phyloP scores from a whole-genome alignment of 495 filamentous ascomycete genomes.

The Amorphotheca resinae region DNA sequence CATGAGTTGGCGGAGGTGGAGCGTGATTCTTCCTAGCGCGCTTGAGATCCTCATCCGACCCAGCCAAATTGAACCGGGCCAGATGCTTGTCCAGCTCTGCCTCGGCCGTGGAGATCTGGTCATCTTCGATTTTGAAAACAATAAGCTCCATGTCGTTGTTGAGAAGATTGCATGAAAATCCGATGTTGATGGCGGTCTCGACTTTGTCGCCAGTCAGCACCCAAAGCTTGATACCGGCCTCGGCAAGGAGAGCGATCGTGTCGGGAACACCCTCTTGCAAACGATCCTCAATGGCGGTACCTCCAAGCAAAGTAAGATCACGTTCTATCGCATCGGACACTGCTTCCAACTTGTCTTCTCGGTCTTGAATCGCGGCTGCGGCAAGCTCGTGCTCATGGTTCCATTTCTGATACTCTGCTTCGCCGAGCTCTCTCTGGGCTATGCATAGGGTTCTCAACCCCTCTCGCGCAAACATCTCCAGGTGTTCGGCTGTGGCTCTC shows the following conservation, averaged over 20 bases:
- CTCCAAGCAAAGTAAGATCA: conserved; percentile 78
- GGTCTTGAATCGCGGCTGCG: conserved; percentile 67
- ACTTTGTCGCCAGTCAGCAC: conserved; percentile 98
- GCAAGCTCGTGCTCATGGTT: conserved; percentile 79
- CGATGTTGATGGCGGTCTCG: conserved; percentile 99
- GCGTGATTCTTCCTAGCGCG: conserved; percentile 70
- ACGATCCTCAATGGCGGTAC: conserved; percentile 96
- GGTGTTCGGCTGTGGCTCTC: conserved; percentile 73
- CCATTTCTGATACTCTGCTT: conserved; percentile 81
- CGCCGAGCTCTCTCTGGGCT: conserved; percentile 69
- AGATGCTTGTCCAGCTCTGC: conserved; percentile 63
- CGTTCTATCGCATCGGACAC: conserved; percentile 86
- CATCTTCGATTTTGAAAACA: conserved; percentile 73
- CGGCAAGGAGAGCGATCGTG: conserved; percentile 82
- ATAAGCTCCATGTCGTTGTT: conserved; percentile 98
- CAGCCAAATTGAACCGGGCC: conserved; percentile 61
- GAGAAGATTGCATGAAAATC: conserved; percentile 95
- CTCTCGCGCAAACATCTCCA: conserved; percentile 94
- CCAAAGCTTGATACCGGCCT: conserved; percentile 99
- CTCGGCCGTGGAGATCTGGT: conserved; percentile 49
- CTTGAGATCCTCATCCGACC: conserved; percentile 76
- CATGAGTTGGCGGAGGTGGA: conserved; percentile 77
- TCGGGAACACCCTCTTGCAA: conserved; percentile 96
- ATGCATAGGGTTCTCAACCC: conserved; percentile 92
- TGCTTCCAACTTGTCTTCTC: conserved; percentile 88